Base-by-base conservation (phyloP, 1,139 yeast species). In the Fermentozyma sake region DNA sequence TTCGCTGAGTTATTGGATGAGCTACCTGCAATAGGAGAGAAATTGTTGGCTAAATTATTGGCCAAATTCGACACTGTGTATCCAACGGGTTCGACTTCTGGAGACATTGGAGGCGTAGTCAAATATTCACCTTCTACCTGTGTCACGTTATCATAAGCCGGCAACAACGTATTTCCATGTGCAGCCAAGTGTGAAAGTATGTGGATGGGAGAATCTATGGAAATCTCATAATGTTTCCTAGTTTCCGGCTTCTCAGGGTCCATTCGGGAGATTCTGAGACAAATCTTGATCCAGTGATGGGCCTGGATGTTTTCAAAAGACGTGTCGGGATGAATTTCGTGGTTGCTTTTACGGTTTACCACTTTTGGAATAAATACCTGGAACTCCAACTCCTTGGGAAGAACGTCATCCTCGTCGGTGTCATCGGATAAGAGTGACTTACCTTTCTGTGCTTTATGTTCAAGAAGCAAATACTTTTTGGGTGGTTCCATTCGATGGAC, bases 401-500 rank as follows among this genome's bases (percentile, higher is more conserved):
- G 36, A 38, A 60, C 48, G 55, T 75, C 74, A 34, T 61, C 71
- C 7, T 53, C 60, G 10, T 68, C 69, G 16, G 49, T 52, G 20
- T 29, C 24, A 6, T 51, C 52, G 7, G 50, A 52, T 22, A 67
- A 50, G 22, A 68, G 46, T 10, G 70, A 62, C 31, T 54, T 52
- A 5, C 77, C 79, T 32, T 66, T 68, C 22, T 62, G 53, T 2
- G 95, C 87, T 39, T 77, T 74, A 47, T 84, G 89, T 50, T 91
- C 98, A 26, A 86, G 63, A 23, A 91, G 57, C 27, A 89, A 54
- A 44, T 72, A 84, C 55, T 87, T 89, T 47, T 79, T 80, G 1
- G 82, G 68, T 0, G 98, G 96, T 56, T 91, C 97, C 55, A 85
- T 74, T 29, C 97, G 67, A 50, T 91, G 97, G 8, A 91, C 95